phyloP scores from a whole-genome alignment of 169 alveolate species.

The Ichthyophthirius multifiliis region DNA sequence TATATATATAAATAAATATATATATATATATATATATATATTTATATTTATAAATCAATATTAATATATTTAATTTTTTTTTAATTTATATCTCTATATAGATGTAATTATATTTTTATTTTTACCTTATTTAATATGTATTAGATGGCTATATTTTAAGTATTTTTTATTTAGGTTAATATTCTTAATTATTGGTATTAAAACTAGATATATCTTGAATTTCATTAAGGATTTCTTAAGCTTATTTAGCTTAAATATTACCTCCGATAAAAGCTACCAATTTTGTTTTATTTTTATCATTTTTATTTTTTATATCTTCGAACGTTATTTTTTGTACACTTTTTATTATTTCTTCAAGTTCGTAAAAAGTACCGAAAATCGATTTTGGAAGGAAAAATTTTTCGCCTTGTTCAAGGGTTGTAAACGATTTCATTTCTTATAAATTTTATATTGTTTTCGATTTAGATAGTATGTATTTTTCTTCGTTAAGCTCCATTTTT shows the following conservation, averaged over 20 bases:
- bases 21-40: neutral
- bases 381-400: neutral
- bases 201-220: no score
- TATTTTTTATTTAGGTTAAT: no score
- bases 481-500: neutral
- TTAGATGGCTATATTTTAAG: no score
- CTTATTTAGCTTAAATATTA: neutral
- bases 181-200: no score
- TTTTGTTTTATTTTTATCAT: neutral
- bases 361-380: neutral
- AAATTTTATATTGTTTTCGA: neutral
- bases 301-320: neutral
- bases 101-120: no score
- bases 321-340: neutral
- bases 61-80: no score
- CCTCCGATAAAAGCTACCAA: neutral
- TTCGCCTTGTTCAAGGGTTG: neutral
- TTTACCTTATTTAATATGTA: no score
- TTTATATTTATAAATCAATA: neutral
- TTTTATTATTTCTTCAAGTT: neutral
- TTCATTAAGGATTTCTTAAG: neutral
- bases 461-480: no score
- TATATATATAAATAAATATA: neutral
- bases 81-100: no score
- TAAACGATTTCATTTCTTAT: neutral